Evolutionary conservation across 2,329 filamentous ascomycete genomes (phyloP), one percentile per base, ranked within the genome.

Genomic region (Neofusicoccum laricinum): DNA sequence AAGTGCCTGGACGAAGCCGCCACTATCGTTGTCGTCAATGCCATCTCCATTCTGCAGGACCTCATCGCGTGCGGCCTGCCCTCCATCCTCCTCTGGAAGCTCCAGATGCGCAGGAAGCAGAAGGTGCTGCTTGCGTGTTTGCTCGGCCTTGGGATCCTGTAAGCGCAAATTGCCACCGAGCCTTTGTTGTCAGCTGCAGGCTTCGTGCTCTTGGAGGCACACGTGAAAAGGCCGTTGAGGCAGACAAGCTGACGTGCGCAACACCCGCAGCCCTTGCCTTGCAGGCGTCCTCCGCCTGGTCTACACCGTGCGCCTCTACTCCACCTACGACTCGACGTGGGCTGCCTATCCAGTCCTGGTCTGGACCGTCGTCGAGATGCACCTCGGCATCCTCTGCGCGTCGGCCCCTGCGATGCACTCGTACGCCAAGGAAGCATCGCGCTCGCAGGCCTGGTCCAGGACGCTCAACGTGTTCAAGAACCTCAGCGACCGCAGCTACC

Each of bases 51-150:
- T 2, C 30, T 78, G 3, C 76, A 77, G 53, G 79, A 81, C 64
- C 67, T 80, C 11, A 71, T 80, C 64, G 74, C 79, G 3, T 76
- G 77, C 51, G 67, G 71, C 2, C 67, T 82, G 34, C 81, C 81
- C 0, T 70, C 79, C 12, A 72, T 81, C 25, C 75, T 83, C 40
- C 77, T 82, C 4, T 74, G 77, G 71, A 77, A 79, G 30, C 71
- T 83, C 4, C 74, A 77, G 40, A 75, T 84, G 49, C 73, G 78
- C 4, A 68, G 63, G 14, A 70, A 73, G 21, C 81, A 83, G 68
- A 82, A 80, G 69, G 63, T 80, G 19, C 78, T 75, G 1, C 68
- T 81, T 5, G 78, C 81, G 49, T 77, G 79, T 49, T 75, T 83
- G 68, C 74, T 79, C 73, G 79, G 71, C 3, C 66, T 80, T 8